Conservation (phyloP, 371 early-diverging fungal genomes). For the Paramicrosporidium saccamoebae region DNA sequence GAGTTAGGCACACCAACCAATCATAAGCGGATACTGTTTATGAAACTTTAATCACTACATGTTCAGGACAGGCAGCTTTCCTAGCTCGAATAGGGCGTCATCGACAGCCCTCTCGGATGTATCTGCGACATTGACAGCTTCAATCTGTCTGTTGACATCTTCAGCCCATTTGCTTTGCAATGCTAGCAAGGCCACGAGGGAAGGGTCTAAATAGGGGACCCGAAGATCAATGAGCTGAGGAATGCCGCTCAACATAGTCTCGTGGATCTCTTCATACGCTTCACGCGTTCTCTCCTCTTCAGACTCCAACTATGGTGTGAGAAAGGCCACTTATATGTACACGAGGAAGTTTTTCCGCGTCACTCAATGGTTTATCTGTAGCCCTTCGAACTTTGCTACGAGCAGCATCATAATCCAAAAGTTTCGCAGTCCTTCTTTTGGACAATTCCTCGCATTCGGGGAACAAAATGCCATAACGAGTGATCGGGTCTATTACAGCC, state of each 20-base stretch:
- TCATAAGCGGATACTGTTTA: too few relatives aligned
- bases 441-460: slow-evolving; percentile 72
- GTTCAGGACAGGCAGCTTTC: too few relatives aligned
- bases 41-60: too few relatives aligned
- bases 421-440: slow-evolving; percentile 43
- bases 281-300: slow-evolving; percentile 34
- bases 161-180: slow-evolving; percentile 47
- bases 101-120: too few relatives aligned
- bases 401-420: slow-evolving; percentile 53
- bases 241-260: slow-evolving; percentile 38
- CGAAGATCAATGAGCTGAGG: slow-evolving; percentile 58
- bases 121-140: too few relatives aligned
- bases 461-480: slow-evolving; percentile 43
- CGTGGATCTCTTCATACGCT: slow-evolving; percentile 42
- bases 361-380: slow-evolving; percentile 40
- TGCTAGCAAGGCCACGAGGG: slow-evolving; percentile 71
- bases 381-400: slow-evolving; percentile 32
- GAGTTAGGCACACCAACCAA: too few relatives aligned
- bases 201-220: slow-evolving; percentile 58
- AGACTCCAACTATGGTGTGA: slow-evolving; percentile 21
- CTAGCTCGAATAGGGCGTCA: too few relatives aligned
- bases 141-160: slow-evolving; percentile 28
- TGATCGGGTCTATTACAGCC: slow-evolving; percentile 59
- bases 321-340: slow-evolving; percentile 2
- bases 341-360: slow-evolving; percentile 7